Percentiles rank a stretch among this genome's conserved stretches.
phyloP scores from a whole-genome alignment of 306 rosid genomes.

The Corylus avellana region DNA sequence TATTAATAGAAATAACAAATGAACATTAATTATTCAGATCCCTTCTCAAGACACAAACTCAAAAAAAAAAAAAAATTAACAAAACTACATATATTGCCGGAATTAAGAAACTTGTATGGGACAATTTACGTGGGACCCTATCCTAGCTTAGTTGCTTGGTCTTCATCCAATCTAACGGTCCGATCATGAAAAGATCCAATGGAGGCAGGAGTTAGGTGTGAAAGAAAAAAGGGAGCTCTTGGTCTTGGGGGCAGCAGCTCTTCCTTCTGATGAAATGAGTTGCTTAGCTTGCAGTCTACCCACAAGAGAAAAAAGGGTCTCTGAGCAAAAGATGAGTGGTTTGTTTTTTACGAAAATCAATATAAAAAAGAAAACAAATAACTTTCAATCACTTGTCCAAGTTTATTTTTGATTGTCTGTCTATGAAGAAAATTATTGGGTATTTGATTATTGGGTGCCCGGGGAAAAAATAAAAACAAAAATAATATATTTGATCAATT shows the following conservation, averaged over 20 bases:
- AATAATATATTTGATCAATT: not conserved
- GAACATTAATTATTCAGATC: not conserved
- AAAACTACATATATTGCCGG: constrained; percentile 8
- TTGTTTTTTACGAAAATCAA: not conserved
- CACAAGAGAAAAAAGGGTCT: constrained; percentile 1
- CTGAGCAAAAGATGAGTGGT: too few species aligned
- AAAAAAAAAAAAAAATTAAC: not conserved
- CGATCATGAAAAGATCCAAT: constrained; percentile 21
- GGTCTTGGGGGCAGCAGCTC: not conserved
- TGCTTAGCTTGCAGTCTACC: constrained; percentile 49
- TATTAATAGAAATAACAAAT: constrained; percentile 2
- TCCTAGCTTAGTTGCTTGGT: constrained; percentile 33
- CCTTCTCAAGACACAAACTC: constrained; percentile 10
- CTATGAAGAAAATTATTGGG: not conserved
- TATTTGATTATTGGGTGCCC: not conserved
- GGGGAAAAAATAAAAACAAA: not conserved
- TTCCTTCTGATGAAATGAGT: constrained; percentile 39
- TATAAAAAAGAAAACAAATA: not conserved
- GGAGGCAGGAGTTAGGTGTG: constrained; percentile 46
- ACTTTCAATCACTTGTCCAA: not conserved
- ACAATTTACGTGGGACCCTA: constrained; percentile 30
- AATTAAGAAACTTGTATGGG: not conserved
- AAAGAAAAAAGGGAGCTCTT: constrained; percentile 17
- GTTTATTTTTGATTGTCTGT: not conserved
- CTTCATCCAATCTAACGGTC: constrained; percentile 51